Evolutionary conservation across 345 rosid genomes (phyloP).

Genomic region (Kernera saxatilis): DNA sequence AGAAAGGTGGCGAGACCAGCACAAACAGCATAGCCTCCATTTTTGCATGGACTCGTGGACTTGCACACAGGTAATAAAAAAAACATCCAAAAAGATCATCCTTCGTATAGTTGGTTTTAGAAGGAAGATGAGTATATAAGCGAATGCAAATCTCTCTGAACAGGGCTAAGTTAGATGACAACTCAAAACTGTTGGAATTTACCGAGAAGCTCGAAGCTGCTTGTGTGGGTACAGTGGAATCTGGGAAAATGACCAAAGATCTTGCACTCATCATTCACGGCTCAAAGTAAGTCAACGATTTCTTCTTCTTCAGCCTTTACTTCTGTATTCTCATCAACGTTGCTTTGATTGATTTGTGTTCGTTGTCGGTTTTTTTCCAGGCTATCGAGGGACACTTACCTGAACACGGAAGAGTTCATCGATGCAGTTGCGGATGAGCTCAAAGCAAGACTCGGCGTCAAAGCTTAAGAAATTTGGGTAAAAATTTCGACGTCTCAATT

Average conservation of each 20-base stretch:
- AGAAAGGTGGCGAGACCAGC: slow-evolving; percentile 99
- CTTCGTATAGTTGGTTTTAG: background rate
- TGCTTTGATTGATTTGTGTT: background rate
- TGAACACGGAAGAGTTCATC: slow-evolving; percentile 93
- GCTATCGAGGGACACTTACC: slow-evolving; percentile 64
- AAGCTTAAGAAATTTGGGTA: slow-evolving; percentile 28
- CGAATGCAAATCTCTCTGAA: background rate
- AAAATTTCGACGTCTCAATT: background rate
- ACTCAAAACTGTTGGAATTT: slow-evolving; percentile 70
- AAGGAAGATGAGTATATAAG: background rate
- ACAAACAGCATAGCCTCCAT: slow-evolving; percentile 99
- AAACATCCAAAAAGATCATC: background rate
- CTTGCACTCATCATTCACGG: slow-evolving; percentile 89
- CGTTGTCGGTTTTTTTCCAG: slow-evolving; percentile 29
- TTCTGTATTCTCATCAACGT: background rate
- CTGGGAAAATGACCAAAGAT: slow-evolving; percentile 99
- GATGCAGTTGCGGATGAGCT: slow-evolving; percentile 89
- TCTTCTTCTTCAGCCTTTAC: background rate
- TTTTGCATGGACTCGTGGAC: slow-evolving; percentile 98
- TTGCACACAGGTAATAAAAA: slow-evolving; percentile 75
- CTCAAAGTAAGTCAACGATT: slow-evolving; percentile 43
- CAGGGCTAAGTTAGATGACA: slow-evolving; percentile 93
- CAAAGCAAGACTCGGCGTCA: slow-evolving; percentile 44
- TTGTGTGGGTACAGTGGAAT: slow-evolving; percentile 77
- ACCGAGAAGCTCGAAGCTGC: slow-evolving; percentile 91